Evolutionary conservation across 2,329 filamentous ascomycete species (phyloP).

Genomic region (Cladophialophora yegresii): DNA sequence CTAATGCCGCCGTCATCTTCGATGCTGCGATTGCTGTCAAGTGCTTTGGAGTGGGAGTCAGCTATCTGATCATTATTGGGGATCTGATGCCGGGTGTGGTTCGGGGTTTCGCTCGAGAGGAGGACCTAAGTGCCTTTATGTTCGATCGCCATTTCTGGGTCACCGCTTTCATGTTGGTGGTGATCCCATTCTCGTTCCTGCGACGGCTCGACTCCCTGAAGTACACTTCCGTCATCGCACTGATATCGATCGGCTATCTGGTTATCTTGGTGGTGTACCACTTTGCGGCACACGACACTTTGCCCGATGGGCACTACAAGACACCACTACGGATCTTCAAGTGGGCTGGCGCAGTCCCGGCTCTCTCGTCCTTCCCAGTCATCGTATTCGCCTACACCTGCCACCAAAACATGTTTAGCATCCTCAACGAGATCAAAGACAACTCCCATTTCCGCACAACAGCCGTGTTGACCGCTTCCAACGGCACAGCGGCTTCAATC

Average conservation of each 20-base stretch:
- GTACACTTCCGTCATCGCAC: slow-evolving; percentile 89
- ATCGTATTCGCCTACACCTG: slow-evolving; percentile 99
- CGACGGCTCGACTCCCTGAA: slow-evolving; percentile 91
- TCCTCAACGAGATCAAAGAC: slow-evolving; percentile 89
- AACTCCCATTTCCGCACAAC: slow-evolving; percentile 78
- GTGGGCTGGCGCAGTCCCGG: slow-evolving; percentile 76
- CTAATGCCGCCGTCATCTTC: slow-evolving; percentile 91
- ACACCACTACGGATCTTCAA: slow-evolving; percentile 73
- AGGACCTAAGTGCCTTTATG: slow-evolving; percentile 69
- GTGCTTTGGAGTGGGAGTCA: slow-evolving; percentile 95
- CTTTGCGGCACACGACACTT: slow-evolving; percentile 75
- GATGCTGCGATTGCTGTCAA: slow-evolving; percentile 96
- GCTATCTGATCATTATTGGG: slow-evolving; percentile 97
- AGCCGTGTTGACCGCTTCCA: slow-evolving; percentile 76
- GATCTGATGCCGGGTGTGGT: slow-evolving; percentile 97
- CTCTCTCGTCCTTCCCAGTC: slow-evolving; percentile 84
- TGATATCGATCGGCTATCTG: slow-evolving; percentile 91
- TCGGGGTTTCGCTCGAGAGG: slow-evolving; percentile 70
- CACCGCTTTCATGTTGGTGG: slow-evolving; percentile 85
- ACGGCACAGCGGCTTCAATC: slow-evolving; percentile 80
- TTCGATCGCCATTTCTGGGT: slow-evolving; percentile 96
- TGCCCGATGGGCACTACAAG: slow-evolving; percentile 59
- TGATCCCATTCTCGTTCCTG: slow-evolving; percentile 92
- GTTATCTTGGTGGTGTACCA: slow-evolving; percentile 92
- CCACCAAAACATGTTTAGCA: slow-evolving; percentile 99